Base-by-base conservation (phyloP, 2,329 filamentous ascomycete species). In the Neofusicoccum kwambonambiense region DNA sequence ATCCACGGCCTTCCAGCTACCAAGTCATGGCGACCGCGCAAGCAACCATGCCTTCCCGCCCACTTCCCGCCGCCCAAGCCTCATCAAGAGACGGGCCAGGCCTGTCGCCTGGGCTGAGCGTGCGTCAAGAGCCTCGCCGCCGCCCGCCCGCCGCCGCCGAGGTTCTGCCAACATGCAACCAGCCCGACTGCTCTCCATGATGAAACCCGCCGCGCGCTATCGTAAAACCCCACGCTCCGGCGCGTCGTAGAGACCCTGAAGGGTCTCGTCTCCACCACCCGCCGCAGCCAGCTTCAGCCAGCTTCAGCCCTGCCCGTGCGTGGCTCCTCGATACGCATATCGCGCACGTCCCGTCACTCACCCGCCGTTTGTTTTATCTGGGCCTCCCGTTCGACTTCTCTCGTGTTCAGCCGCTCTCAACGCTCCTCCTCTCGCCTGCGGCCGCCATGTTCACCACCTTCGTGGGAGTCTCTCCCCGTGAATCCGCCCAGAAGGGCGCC, bases 381-480 rank as follows among this genome's bases (percentile, higher is more conserved):
- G 56, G n/a, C 41, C 41, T 44, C 22, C 8, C 12, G 54, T 6
- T n/a, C 54, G 27, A 37, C 54, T 19, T 34, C 52, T 44, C 12
- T 13, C 12, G 12, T 12, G 12, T 6, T 42, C 37, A 15, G 2
- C 15, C 19, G 5, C 19, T 35, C 39, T 7, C 17, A 35, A 27
- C 9, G 7, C 41, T 1, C 13, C 7, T 45, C 27, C 7, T 19
- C n/a, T 19, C 13, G 4, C 39, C 2, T 45, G 27, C 27, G 19
- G 19, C 19, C 27, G 37, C 31, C 13, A 68, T 68, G 67, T 68
- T 68, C 47, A 60, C 67, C 35, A 68, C 66, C 3, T 69, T 69
- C 51, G 52, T 52, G 39, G 49, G 62, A 7, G 34, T 52, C 34
- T 51, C 42, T 17, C 47, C 37, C 3, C 35, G 8, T 34, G n/a